Conservation (phyloP, 805 yeast species). For the Martiniozyma abietophila region DNA sequence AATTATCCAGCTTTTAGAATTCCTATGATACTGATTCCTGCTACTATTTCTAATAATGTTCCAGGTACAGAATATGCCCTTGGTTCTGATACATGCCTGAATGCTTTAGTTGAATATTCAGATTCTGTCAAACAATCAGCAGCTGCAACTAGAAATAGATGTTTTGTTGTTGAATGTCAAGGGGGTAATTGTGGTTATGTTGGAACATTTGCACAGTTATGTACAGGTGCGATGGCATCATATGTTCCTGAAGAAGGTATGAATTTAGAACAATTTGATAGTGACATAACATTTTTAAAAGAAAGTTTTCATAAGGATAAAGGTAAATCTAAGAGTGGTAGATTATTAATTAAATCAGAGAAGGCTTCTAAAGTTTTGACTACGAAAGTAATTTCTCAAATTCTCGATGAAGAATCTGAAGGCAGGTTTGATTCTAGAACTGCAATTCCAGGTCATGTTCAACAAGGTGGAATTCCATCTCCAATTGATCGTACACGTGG, state of each 20-base stretch:
- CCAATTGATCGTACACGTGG: constrained; percentile 73
- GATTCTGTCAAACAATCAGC: constrained; percentile 77
- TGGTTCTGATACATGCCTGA: constrained; percentile 70
- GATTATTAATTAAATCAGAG: constrained; percentile 57
- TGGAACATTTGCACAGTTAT: constrained; percentile 59
- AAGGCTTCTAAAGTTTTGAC: constrained; percentile 60
- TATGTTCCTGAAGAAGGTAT: constrained; percentile 72
- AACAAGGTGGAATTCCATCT: constrained; percentile 74
- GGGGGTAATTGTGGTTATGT: constrained; percentile 81
- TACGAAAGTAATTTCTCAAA: constrained; percentile 62
- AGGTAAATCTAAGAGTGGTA: constrained; percentile 62
- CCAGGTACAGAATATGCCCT: constrained; percentile 76
- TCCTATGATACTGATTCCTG: constrained; percentile 72
- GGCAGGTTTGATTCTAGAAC: constrained; percentile 69
- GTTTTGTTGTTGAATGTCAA: constrained; percentile 74
- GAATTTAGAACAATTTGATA: constrained; percentile 47
- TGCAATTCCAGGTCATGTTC: constrained; percentile 81
- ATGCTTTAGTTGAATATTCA: constrained; percentile 61
- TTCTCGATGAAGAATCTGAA: constrained; percentile 51
- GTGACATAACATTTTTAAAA: constrained; percentile 54
- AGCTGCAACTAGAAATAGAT: constrained; percentile 67
- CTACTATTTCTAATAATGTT: constrained; percentile 71
- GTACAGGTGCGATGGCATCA: constrained; percentile 65
- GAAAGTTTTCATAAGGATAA: constrained; percentile 50
- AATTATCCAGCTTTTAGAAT: constrained; percentile 65